Evolutionary conservation across 208 protist genomes (phyloP).

Genomic region (Tritrichomonas foetus): DNA sequence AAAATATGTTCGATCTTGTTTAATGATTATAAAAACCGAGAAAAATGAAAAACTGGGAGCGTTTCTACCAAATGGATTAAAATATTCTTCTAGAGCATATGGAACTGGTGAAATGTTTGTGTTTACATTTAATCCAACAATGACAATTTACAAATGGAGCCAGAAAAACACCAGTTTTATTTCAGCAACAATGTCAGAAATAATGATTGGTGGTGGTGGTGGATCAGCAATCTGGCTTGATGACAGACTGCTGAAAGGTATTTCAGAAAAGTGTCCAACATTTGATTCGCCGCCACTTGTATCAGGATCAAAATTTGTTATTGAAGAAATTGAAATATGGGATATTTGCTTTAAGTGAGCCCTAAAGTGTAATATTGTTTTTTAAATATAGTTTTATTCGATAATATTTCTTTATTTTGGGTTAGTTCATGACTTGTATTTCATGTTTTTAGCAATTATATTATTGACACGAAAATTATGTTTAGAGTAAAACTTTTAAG

Average conservation of each 20-base stretch:
- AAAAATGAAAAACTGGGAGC: not conserved
- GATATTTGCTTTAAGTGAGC: not conserved
- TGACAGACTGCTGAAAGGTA: not conserved
- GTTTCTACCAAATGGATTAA: not conserved
- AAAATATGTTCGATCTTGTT: not conserved
- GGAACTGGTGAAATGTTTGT: not conserved
- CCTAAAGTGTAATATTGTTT: too few relatives aligned
- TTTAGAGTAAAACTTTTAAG: too few relatives aligned
- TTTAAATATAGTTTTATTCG: too few relatives aligned
- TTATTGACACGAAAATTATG: too few relatives aligned
- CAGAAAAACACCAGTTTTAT: not conserved
- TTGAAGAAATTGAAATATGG: not conserved
- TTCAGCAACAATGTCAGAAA: not conserved
- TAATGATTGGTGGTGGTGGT: not conserved
- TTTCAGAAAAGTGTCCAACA: not conserved
- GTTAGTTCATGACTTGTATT: too few relatives aligned
- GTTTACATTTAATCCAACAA: not conserved
- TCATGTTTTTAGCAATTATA: too few relatives aligned
- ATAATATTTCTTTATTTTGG: too few relatives aligned
- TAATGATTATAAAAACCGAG: not conserved
- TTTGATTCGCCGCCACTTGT: not conserved
- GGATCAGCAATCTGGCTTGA: not conserved
- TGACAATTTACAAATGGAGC: not conserved
- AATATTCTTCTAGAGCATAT: not conserved
- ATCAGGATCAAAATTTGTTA: not conserved